A percentile compares a stretch with the other conserved stretches of the same genome.
Evolutionary conservation across 2,329 filamentous ascomycete genomes (phyloP).

Genomic region (Trichoderma semiorbis): DNA sequence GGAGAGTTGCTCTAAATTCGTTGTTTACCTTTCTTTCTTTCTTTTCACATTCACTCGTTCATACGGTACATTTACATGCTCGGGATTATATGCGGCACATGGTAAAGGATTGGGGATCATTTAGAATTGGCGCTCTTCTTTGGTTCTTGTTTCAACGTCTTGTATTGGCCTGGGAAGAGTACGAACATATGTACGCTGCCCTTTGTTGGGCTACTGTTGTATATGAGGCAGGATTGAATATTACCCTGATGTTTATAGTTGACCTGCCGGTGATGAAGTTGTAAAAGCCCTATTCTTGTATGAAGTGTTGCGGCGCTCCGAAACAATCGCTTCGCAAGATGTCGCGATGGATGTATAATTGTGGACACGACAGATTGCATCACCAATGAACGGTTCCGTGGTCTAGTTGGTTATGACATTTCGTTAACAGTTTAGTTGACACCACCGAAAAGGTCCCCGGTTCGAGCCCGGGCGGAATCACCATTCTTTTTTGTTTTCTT

Average conservation of each 20-base stretch:
- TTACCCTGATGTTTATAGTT: not conserved
- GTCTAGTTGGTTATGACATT: conserved; percentile 21
- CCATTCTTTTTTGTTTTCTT: conserved; percentile 1
- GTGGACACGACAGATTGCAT: not conserved
- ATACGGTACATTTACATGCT: not conserved
- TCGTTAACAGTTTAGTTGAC: conserved; percentile 19
- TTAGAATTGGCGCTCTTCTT: conserved; percentile 1
- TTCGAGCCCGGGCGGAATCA: conserved; percentile 20
- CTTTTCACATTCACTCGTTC: not conserved
- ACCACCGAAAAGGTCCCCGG: conserved; percentile 20
- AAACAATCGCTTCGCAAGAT: not conserved
- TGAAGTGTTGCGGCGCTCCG: no score
- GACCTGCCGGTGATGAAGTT: not conserved
- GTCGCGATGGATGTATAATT: not conserved
- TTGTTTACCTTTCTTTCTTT: no score
- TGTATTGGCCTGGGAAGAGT: not conserved
- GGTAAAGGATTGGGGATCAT: not conserved
- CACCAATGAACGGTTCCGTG: conserved; percentile 13
- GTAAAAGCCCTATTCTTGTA: not conserved
- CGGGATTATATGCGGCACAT: not conserved
- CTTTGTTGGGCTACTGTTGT: not conserved
- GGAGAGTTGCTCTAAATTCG: conserved; percentile 46
- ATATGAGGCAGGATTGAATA: not conserved
- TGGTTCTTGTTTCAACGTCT: not conserved
- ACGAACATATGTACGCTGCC: not conserved